Base-by-base conservation (phyloP, 352 stramenopile genomes). In the Phytophthora pistaciae region DNA sequence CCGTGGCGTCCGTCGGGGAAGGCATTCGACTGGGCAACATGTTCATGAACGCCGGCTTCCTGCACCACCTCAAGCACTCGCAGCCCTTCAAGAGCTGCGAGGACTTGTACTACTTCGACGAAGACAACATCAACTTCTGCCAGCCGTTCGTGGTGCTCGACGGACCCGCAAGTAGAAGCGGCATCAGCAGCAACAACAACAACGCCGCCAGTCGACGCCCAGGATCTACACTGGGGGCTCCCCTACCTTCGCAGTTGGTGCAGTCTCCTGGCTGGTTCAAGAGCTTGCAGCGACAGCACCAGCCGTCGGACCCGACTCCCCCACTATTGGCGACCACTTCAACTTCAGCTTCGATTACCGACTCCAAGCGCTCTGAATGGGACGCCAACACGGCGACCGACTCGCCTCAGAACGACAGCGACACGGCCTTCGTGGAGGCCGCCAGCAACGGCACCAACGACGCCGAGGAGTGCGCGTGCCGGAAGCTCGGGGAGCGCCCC, bases 41-140 rank as follows among this genome's bases (percentile, higher is more conserved):
- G 60, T 79, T 90, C 54, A 88, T 90, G 82, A 82, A 85, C 52
- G 70, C 82, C 5, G 80, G 83, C 1, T 79, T 84, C 44, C 55
- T 91, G 68, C 83, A 91, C 44, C 80, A 89, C 60, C 21, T 79
- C 38, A 89, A 86, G 20, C 83, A 91, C 60, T 42, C 73, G n/a
- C 74, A 74, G 33, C 44, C 68, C 18, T 86, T 85, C 55, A 79
- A 81, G 40, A 77, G 74, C 63, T 64, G 42, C 21, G 70, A 80
- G 8, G 60, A 71, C 29, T 59, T 82, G 49, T 91, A 82, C 66
- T 85, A 79, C 62, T 87, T 91, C 20, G 80, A 91, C 58, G 75
- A 83, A 18, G 69, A 75, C 11, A 74, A 74, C 25, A 74, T 85
- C 42, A 72, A 75, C 18, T 44, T 79, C 21, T 78, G 66, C 23